phyloP scores from a whole-genome alignment of 2,329 filamentous ascomycete genomes.

The Trichoderma atrobrunneum region DNA sequence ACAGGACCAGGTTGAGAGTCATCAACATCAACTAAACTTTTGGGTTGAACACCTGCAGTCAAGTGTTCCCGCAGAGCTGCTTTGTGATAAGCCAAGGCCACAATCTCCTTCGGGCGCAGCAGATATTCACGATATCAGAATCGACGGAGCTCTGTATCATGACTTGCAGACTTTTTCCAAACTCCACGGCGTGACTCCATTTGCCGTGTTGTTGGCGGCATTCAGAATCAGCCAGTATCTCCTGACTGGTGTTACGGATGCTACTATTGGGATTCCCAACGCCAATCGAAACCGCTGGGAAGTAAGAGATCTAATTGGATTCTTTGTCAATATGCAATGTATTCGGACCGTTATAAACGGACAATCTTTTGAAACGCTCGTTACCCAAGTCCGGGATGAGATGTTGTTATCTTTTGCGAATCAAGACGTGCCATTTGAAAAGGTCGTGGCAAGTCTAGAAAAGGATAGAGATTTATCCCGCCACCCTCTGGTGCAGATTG shows the following conservation, averaged over 20 bases:
- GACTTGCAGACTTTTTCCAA: neutral
- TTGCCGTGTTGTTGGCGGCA: neutral
- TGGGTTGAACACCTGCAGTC: neutral
- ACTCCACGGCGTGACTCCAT: neutral
- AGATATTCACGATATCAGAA: neutral
- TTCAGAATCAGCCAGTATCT: neutral
- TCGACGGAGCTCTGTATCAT: neutral
- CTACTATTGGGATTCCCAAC: neutral
- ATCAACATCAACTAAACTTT: neutral
- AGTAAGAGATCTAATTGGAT: neutral
- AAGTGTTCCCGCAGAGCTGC: neutral
- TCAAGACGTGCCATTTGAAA: neutral
- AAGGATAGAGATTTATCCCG: neutral
- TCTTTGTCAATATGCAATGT: neutral
- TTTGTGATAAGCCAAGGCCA: neutral
- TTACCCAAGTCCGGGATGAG: neutral
- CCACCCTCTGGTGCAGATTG: neutral
- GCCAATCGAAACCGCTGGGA: neutral
- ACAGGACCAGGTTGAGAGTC: neutral
- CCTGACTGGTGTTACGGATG: neutral
- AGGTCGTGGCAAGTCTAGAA: neutral
- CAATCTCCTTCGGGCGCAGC: neutral
- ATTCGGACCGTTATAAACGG: neutral
- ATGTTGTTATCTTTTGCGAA: neutral
- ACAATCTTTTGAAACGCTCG: neutral